phyloP scores from a whole-genome alignment of 2,329 filamentous ascomycete species.

The Colletotrichum sidae region DNA sequence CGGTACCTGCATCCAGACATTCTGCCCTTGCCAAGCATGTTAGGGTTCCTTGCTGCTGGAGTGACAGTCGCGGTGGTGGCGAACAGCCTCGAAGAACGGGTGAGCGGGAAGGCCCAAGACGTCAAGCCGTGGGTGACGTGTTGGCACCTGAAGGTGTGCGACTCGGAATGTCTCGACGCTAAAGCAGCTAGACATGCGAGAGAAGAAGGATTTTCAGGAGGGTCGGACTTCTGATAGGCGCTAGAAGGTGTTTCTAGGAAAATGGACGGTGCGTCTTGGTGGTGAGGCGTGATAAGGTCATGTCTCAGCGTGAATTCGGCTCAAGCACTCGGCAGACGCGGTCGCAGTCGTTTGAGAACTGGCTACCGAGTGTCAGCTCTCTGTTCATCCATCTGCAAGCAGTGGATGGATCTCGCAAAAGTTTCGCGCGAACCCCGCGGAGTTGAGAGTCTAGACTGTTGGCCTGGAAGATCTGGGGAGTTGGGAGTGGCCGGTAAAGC shows the following conservation, averaged over 20 bases:
- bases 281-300: conserved; percentile 14
- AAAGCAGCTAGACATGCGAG: conserved; percentile 21
- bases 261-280: conserved; percentile 3
- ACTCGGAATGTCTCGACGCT: conserved; percentile 12
- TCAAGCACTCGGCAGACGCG: conserved; percentile 1
- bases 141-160: conserved; percentile 5
- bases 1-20: conserved; percentile 32
- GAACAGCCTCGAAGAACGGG: conserved; percentile 4
- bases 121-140: conserved; percentile 31
- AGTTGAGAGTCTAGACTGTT: conserved; percentile 16
- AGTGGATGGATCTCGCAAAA: conserved; percentile 13
- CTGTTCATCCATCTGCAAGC: background rate
- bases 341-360: no score
- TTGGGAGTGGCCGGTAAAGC: conserved; percentile 3
- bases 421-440: conserved; percentile 11
- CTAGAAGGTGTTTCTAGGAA: conserved; percentile 17
- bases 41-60: background rate
- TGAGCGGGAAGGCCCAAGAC: conserved; percentile 23
- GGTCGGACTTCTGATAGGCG: conserved; percentile 7
- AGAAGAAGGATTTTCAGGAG: conserved; percentile 26
- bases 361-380: background rate
- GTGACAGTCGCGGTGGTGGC: conserved; percentile 24
- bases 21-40: background rate
- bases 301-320: conserved; percentile 10
- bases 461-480: conserved; percentile 17